Evolutionary conservation across 2,329 filamentous ascomycete genomes (phyloP).

Genomic region (Pseudopyricularia javanii): DNA sequence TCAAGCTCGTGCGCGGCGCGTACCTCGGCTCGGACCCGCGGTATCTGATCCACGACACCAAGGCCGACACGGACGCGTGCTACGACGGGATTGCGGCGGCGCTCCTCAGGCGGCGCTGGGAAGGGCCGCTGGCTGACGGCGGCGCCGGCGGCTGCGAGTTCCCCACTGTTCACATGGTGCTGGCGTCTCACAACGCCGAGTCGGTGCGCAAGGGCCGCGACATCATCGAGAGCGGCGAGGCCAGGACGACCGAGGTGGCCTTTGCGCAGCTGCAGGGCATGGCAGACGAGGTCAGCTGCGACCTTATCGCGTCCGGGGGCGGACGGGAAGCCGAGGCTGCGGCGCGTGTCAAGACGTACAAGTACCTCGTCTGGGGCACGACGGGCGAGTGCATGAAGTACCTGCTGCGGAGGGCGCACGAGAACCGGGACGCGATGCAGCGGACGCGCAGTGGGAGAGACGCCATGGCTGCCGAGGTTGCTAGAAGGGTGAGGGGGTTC

Average conservation of each 20-base stretch:
- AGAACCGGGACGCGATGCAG: conserved; percentile 61
- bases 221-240: conserved; percentile 32
- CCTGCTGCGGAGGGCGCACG: conserved; percentile 56
- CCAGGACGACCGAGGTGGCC: conserved; percentile 28
- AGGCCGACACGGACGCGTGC: conserved; percentile 55
- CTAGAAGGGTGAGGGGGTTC: conserved; percentile 35
- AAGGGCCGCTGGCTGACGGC: conserved; percentile 28
- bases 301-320: conserved; percentile 25
- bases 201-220: conserved; percentile 49
- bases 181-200: conserved; percentile 73
- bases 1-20: conserved; percentile 66
- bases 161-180: conserved; percentile 50
- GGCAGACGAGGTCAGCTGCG: conserved; percentile 81
- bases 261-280: conserved; percentile 88
- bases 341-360: conserved; percentile 35
- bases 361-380: conserved; percentile 59
- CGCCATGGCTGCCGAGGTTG: conserved; percentile 50
- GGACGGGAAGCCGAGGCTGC: conserved; percentile 1
- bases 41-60: conserved; percentile 58
- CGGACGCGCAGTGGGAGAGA: conserved; percentile 48
- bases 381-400: conserved; percentile 81
- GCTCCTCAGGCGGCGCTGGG: conserved; percentile 54
- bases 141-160: conserved; percentile 26
- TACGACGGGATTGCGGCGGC: conserved; percentile 63
- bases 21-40: conserved; percentile 61